Percentiles rank a stretch among this genome's conserved stretches.
Conservation (phyloP, 768 basidiomycete genomes). For the Lepiota brunneoincarnata region DNA sequence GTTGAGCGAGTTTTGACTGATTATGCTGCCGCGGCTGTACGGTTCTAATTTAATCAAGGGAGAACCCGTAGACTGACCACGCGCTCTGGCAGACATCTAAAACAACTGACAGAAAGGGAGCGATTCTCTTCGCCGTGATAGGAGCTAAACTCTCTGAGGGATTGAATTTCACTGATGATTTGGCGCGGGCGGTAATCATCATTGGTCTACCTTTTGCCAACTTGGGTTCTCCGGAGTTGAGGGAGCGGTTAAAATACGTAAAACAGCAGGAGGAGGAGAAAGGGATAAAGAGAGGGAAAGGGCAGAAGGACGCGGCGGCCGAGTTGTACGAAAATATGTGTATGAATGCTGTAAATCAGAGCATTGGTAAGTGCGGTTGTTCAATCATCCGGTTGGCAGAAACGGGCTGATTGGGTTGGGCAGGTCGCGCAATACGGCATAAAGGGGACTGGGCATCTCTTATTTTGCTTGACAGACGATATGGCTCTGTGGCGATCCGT, state of each 20-base stretch:
- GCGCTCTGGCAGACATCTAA: slow-evolving; percentile 4
- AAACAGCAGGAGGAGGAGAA: slow-evolving; percentile 52
- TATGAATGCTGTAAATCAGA: slow-evolving; percentile 95
- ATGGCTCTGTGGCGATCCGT: slow-evolving; percentile 63
- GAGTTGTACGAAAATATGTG: slow-evolving; percentile 92
- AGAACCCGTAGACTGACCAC: not conserved
- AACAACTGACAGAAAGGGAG: slow-evolving; percentile 49
- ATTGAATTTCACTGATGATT: slow-evolving; percentile 70
- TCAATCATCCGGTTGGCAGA: not conserved
- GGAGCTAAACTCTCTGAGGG: slow-evolving; percentile 98
- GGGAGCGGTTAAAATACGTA: slow-evolving; percentile 89
- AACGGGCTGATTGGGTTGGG: not conserved
- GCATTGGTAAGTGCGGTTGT: slow-evolving; percentile 65
- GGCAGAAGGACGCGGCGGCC: slow-evolving; percentile 63
- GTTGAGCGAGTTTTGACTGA: slow-evolving; percentile 77
- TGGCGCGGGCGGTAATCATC: slow-evolving; percentile 83
- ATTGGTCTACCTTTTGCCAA: slow-evolving; percentile 95
- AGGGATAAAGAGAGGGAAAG: slow-evolving; percentile 28
- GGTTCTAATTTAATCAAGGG: slow-evolving; percentile 2
- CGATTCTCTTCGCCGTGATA: slow-evolving; percentile 89
- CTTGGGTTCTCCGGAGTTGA: slow-evolving; percentile 84
- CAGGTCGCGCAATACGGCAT: slow-evolving; percentile 93
- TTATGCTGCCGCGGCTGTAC: slow-evolving; percentile 55
- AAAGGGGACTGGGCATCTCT: slow-evolving; percentile 89
- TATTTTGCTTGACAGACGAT: slow-evolving; percentile 83